Percentiles rank a stretch among this genome's conserved stretches.
phyloP scores from a whole-genome alignment of 345 rosid species.

The Populus simonii region DNA sequence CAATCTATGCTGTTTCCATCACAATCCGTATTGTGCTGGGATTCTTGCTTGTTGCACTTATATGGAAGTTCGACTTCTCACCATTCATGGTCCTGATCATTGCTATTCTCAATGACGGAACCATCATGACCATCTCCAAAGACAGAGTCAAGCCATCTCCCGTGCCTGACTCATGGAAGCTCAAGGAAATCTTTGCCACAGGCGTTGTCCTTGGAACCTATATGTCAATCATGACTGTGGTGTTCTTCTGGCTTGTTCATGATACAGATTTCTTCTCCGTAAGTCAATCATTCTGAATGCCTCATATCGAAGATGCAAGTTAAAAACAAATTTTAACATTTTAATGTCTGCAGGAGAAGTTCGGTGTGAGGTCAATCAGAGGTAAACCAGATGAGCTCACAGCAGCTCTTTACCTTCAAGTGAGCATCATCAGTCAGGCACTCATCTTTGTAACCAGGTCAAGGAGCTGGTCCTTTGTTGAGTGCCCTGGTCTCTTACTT shows the following conservation, averaged over 20 bases:
- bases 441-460: slow-evolving; percentile 90
- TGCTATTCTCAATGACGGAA: slow-evolving; percentile 90
- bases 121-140: slow-evolving; percentile 93
- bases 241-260: slow-evolving; percentile 77
- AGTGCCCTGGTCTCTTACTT: slow-evolving; percentile 72
- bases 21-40: slow-evolving; percentile 96
- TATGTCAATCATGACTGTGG: slow-evolving; percentile 73
- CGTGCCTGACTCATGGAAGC: slow-evolving; percentile 90
- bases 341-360: slow-evolving; percentile 45
- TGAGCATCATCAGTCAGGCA: slow-evolving; percentile 94
- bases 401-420: slow-evolving; percentile 91
- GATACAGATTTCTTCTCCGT: slow-evolving; percentile 68
- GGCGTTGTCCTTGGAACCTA: slow-evolving; percentile 82
- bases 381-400: slow-evolving; percentile 49
- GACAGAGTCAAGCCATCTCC: slow-evolving; percentile 97
- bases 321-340: background rate
- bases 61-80: slow-evolving; percentile 85
- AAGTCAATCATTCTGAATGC: slow-evolving; percentile 17
- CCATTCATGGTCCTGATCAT: slow-evolving; percentile 97
- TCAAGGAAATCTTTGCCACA: slow-evolving; percentile 86
- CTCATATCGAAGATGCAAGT: background rate
- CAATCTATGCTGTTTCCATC: slow-evolving; percentile 95
- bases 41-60: slow-evolving; percentile 79
- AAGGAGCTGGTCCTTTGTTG: slow-evolving; percentile 77
- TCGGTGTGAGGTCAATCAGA: slow-evolving; percentile 51